Evolutionary conservation across 2,329 filamentous ascomycete species (phyloP), one percentile per base, ranked within the genome.

Genomic region (Botrytis fabae): DNA sequence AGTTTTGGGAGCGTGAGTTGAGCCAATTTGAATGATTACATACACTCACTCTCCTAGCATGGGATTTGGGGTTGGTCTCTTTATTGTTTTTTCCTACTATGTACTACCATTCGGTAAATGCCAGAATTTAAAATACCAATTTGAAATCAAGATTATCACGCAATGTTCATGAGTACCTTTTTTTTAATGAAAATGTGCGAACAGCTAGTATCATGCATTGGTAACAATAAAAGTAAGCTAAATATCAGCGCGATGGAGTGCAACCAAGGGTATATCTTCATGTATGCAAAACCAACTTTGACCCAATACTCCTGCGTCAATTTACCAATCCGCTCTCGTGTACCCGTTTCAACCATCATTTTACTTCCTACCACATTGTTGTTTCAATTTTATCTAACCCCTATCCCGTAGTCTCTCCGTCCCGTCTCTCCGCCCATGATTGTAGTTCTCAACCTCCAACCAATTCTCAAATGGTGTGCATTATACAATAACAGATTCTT

Each of bases 231-330:
- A 10, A 32, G 35, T 44, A 59, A 69, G 48, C 25, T 68, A 54
- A 18, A 54, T 57, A 57, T 10, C 35, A 68, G 42, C 9, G 48
- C 35, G n/a, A 68, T 22, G 25, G 48, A 68, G 42, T 69, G 48
- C 65, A 69, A 57, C 18, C 28, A 71, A 57, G 46, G 70, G 61
- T 71, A 71, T 71, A 46, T 71, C 7, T 28, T 38, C 7, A 35
- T 35, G 61, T 64, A 66, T 64, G 42, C 64, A 51, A 70, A 70
- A 63, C 46, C 22, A 71, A 44, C 20, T 71, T 71, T 54, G n/a
- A 57, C 4, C 61, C 48, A 9, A 54, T 71, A 59, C 70, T 71
- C 48, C 70, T 10, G 48, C 28, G 7, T n/a, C 38, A 68, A 32
- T 64, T 22, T 59, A 35, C 9, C 70, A 42, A 57, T 59, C 12